Conservation (phyloP, 2,329 filamentous ascomycete genomes). For the Coniochaeta pulveracea region DNA sequence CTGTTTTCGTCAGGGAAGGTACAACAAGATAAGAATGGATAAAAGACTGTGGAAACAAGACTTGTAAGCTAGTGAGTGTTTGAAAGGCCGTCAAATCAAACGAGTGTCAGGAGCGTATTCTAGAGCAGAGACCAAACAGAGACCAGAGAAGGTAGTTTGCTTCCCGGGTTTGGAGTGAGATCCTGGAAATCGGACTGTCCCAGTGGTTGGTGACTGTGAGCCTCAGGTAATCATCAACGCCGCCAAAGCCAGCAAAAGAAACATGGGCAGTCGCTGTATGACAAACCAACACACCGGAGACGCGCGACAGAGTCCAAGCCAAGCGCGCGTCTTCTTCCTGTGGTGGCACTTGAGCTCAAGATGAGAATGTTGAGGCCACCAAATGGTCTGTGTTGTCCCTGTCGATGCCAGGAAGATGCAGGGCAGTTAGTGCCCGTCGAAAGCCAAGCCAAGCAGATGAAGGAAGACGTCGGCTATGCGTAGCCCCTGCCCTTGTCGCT, state of each 20-base stretch:
- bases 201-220: not conserved
- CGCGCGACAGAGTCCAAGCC: conserved; percentile 15
- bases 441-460: not conserved
- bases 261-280: conserved; percentile 6
- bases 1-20: not conserved
- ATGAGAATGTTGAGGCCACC: conserved; percentile 2
- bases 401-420: not conserved
- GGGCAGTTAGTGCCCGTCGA: not conserved
- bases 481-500: conserved; percentile 1
- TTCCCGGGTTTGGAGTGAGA: not conserved
- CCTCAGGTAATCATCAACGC: conserved; percentile 6
- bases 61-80: not conserved
- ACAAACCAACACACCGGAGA: conserved; percentile 10
- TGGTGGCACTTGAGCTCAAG: conserved; percentile 3
- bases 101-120: conserved; percentile 2
- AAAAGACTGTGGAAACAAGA: not conserved
- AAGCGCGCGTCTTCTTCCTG: conserved; percentile 23
- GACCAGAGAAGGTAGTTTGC: not conserved
- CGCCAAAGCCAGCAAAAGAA: conserved; percentile 12
- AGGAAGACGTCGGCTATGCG: not conserved
- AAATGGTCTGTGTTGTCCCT: conserved; percentile 2
- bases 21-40: not conserved
- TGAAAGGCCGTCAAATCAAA: conserved; percentile 1
- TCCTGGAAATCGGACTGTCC: not conserved
- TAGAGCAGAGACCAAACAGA: not conserved